Evolutionary conservation across 352 stramenopile species (phyloP).

Genomic region (Phytophthora idaei): DNA sequence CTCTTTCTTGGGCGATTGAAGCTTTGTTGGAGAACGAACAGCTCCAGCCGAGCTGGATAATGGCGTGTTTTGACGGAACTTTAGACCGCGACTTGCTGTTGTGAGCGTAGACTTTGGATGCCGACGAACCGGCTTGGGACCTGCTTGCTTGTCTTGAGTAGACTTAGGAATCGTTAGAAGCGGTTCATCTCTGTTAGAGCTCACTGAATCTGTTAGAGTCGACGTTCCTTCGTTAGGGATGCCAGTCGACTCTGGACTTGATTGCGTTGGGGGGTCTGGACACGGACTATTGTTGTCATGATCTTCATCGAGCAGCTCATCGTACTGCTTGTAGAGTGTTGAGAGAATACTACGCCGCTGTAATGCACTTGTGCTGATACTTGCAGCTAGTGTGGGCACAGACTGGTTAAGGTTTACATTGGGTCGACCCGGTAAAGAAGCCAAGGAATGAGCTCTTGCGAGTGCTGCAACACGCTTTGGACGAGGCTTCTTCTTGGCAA

Average conservation of each 20-base stretch:
- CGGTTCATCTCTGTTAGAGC: not conserved
- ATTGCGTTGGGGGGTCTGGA: not conserved
- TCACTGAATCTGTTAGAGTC: not conserved
- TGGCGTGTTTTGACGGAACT: constrained; percentile 19
- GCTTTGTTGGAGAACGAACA: constrained; percentile 8
- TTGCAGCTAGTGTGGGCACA: constrained; percentile 35
- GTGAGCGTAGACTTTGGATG: constrained; percentile 31
- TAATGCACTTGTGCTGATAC: constrained; percentile 38
- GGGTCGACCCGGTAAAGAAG: constrained; percentile 15
- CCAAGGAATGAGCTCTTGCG: constrained; percentile 29
- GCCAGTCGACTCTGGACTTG: constrained; percentile 2
- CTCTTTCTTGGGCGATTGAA: constrained; percentile 21
- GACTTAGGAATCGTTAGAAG: not conserved
- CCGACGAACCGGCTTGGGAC: constrained; percentile 5
- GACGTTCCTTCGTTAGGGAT: constrained; percentile 1
- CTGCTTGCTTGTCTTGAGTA: constrained; percentile 5
- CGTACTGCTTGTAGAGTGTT: constrained; percentile 45
- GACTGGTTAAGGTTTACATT: constrained; percentile 3
- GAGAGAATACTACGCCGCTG: constrained; percentile 22
- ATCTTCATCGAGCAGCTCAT: constrained; percentile 43
- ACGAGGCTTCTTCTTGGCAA: constrained; percentile 30
- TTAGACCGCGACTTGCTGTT: constrained; percentile 13
- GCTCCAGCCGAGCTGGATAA: constrained; percentile 29
- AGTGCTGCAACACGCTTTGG: constrained; percentile 27
- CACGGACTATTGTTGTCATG: constrained; percentile 20